A percentile compares a stretch with the other conserved stretches of the same genome.
Conservation (phyloP, 1,284 basidiomycete species). For the Ceraceosorus bombacis region DNA sequence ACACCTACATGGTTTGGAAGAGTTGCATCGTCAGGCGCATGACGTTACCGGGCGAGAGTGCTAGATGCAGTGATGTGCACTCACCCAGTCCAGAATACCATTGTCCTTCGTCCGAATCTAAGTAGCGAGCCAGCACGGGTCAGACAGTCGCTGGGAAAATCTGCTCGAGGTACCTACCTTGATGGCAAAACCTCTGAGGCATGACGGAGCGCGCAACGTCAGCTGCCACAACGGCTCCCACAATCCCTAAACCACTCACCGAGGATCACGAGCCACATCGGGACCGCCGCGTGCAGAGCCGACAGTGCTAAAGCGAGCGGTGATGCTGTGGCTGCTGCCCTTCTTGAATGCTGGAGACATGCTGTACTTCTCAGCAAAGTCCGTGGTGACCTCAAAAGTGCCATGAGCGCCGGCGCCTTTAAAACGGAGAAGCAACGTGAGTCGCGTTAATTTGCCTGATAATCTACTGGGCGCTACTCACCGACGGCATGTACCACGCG, state of each 20-base stretch:
- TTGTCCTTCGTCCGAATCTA: conserved; percentile 28
- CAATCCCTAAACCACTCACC: neutral
- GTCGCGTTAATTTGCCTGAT: no score
- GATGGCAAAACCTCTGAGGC: neutral
- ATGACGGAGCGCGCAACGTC: neutral
- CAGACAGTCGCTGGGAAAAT: conserved; percentile 5
- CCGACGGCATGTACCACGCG: conserved; percentile 13
- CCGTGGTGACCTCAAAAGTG: conserved; percentile 19
- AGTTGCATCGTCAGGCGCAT: conserved; percentile 55
- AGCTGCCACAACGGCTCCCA: neutral
- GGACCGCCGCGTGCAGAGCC: conserved; percentile 29
- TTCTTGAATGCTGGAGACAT: conserved; percentile 15
- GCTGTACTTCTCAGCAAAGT: conserved; percentile 21
- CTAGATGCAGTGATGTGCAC: conserved; percentile 65
- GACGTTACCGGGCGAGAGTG: conserved; percentile 70
- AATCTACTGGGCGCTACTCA: neutral
- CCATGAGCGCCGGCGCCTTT: conserved; percentile 40
- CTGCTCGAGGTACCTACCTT: neutral
- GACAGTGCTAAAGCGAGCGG: conserved; percentile 33
- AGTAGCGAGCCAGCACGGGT: conserved; percentile 34
- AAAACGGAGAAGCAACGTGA: conserved; percentile 26
- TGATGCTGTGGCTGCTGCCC: neutral
- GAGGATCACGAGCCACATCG: conserved; percentile 22
- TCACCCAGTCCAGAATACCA: conserved; percentile 1
- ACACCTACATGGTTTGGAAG: conserved; percentile 11